Percentiles rank a stretch among this genome's conserved stretches.
Evolutionary conservation across 148 eudicot genomes (phyloP).

Genomic region (Silene conica): DNA sequence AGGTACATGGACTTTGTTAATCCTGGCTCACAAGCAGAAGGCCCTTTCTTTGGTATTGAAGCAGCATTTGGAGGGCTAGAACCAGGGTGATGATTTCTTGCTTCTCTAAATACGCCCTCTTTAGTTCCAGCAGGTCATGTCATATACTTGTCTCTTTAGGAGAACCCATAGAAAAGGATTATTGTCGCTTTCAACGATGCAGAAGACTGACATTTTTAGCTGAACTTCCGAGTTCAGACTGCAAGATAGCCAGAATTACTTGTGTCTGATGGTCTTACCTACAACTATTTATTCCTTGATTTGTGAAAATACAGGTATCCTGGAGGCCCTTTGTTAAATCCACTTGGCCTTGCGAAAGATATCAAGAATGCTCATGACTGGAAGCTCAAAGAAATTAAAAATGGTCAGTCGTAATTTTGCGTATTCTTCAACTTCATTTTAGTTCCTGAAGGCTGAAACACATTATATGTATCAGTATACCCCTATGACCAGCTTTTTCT

Average conservation of each 20-base stretch:
- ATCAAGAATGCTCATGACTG: slow-evolving; percentile 63
- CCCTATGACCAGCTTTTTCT: no score
- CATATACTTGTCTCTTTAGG: neutral
- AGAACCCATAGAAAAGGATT: no score
- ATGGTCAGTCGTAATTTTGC: slow-evolving; percentile 38
- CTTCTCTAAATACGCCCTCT: neutral
- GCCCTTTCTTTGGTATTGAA: slow-evolving; percentile 83
- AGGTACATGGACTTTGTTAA: slow-evolving; percentile 71
- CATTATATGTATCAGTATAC: no score
- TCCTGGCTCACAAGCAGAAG: slow-evolving; percentile 96
- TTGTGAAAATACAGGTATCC: slow-evolving; percentile 54
- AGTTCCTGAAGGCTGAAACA: no score
- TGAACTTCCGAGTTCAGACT: no score
- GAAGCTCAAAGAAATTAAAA: slow-evolving; percentile 94
- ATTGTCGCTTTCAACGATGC: no score
- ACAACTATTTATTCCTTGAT: neutral
- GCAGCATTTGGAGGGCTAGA: slow-evolving; percentile 75
- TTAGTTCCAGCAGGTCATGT: neutral
- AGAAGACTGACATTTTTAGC: no score
- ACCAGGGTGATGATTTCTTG: slow-evolving; percentile 57
- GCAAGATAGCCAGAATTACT: no score
- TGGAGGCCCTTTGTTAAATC: slow-evolving; percentile 80
- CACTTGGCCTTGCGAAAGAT: slow-evolving; percentile 85
- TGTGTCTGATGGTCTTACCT: neutral
- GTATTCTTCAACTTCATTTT: no score